A percentile compares a stretch with the other conserved stretches of the same genome.
Evolutionary conservation across 257 asterid species (phyloP).

Genomic region (Plantago ovata): DNA sequence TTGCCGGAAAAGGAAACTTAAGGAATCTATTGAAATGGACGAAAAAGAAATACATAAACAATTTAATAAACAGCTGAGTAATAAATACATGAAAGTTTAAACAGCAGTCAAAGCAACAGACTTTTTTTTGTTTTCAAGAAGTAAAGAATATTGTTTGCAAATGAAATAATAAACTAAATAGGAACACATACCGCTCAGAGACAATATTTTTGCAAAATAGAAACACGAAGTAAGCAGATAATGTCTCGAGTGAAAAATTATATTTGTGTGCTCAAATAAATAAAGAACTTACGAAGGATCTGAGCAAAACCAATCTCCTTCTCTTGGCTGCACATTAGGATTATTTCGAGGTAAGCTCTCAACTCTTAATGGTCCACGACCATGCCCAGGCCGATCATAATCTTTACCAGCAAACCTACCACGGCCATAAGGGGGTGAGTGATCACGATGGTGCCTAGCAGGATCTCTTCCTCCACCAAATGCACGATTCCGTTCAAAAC

Average conservation of each 20-base stretch:
- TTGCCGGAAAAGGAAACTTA: too few relatives aligned
- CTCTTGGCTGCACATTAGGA: conserved; percentile 88
- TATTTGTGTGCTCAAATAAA: conserved; percentile 10
- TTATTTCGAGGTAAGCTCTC: conserved; percentile 63
- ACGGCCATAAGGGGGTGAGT: conserved; percentile 63
- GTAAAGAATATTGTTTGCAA: neutral
- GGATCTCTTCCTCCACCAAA: conserved; percentile 60
- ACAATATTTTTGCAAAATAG: too few relatives aligned
- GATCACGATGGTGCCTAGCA: conserved; percentile 51
- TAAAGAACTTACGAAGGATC: conserved; percentile 65
- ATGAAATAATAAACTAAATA: conserved; percentile 8
- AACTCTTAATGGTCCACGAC: conserved; percentile 49
- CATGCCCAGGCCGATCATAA: conserved; percentile 53
- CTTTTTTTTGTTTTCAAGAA: neutral
- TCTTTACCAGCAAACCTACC: conserved; percentile 62
- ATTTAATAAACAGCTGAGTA: too few relatives aligned
- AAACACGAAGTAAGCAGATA: neutral
- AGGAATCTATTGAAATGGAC: too few relatives aligned
- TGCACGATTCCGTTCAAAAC: conserved; percentile 62
- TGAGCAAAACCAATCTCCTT: conserved; percentile 90
- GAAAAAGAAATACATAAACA: too few relatives aligned
- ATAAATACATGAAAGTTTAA: too few relatives aligned
- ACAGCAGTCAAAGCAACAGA: neutral
- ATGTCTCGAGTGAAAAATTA: conserved; percentile 7
- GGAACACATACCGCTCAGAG: neutral